Base-by-base conservation (phyloP, 2,329 filamentous ascomycete species). In the Mollisiaceae sp. region DNA sequence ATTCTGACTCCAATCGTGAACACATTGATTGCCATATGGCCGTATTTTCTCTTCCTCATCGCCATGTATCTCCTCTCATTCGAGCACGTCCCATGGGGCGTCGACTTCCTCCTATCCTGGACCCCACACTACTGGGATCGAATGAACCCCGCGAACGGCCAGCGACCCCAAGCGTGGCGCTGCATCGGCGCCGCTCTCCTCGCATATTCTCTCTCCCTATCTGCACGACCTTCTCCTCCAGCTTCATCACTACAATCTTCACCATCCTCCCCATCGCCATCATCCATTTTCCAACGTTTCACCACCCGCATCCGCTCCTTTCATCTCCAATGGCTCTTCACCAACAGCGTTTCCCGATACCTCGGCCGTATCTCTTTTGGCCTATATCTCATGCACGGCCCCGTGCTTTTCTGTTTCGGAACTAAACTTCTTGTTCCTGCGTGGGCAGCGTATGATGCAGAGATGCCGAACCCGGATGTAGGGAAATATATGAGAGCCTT, bases 371-470 rank as follows among this genome's bases (percentile, higher is more conserved):
- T 65, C 15, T 60, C 45, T 15, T 66, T 60, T 27, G 57, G 56
- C 0, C 59, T 66, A 8, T 66, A 66, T 12, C 55, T 66, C 20
- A 60, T 66, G 56, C 64, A 66, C n/a, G 64, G 60, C 14, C 60
- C 57, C 8, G 64, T 66, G 6, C 57, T 66, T 1, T 66, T 66
- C 20, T 56, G 43, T 15, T 27, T 66, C 5, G 64, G 64, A n/a
- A 66, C 64, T 22, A 38, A 50, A 8, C 24, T 60, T 8, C 14
- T 63, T 9, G 32, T 18, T 8, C 47, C 36, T 6, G 60, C 57
- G 4, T 58, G 54, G 55, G 54, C 11, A 4, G 18, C n/a, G 36
- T 59, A 18, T 6, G 36, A 39, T 15, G 41, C 35, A 8, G 38
- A 45, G 2, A 38, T 12, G 41, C 24, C 39, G 55, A 14, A 59